Evolutionary conservation across 2,329 filamentous ascomycete genomes (phyloP).

Genomic region (Xylariaceae sp.): DNA sequence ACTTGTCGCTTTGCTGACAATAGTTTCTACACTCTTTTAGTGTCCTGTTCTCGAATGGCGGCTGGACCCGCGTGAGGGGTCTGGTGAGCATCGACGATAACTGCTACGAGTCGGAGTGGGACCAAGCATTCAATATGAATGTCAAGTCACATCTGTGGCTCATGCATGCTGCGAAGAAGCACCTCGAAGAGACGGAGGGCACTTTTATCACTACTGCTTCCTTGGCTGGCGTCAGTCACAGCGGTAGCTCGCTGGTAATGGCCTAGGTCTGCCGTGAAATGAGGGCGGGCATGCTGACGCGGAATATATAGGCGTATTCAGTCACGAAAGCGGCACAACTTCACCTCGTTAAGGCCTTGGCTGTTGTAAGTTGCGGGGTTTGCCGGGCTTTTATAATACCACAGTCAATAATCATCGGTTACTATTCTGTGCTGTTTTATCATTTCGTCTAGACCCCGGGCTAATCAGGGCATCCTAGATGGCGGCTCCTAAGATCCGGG

Average conservation of each 20-base stretch:
- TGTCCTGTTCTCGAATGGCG: slow-evolving; percentile 71
- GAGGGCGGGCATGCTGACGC: background rate
- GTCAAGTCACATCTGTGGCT: slow-evolving; percentile 60
- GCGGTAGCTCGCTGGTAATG: slow-evolving; percentile 54
- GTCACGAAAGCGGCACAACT: slow-evolving; percentile 73
- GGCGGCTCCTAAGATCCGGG: slow-evolving; percentile 52
- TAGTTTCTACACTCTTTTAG: background rate
- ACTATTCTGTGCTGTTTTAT: too few relatives aligned
- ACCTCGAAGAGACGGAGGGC: slow-evolving; percentile 55
- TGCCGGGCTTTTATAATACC: background rate
- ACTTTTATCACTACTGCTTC: slow-evolving; percentile 62
- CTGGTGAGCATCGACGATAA: slow-evolving; percentile 49
- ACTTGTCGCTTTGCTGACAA: too few relatives aligned
- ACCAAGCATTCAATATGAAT: slow-evolving; percentile 56
- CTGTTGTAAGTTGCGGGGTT: slow-evolving; percentile 29
- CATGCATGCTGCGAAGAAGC: slow-evolving; percentile 49
- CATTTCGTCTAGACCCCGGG: too few relatives aligned
- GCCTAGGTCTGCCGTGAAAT: too few relatives aligned
- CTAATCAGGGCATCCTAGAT: slow-evolving; percentile 29
- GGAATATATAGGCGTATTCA: slow-evolving; percentile 57
- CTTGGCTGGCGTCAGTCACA: slow-evolving; percentile 59
- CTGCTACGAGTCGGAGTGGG: slow-evolving; percentile 55
- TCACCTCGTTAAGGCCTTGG: slow-evolving; percentile 53
- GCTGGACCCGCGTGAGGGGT: slow-evolving; percentile 47
- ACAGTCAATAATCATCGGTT: background rate